A percentile compares a stretch with the other conserved stretches of the same genome.
phyloP scores from a whole-genome alignment of 1,284 basidiomycete genomes.

The Phlebopus sp. region DNA sequence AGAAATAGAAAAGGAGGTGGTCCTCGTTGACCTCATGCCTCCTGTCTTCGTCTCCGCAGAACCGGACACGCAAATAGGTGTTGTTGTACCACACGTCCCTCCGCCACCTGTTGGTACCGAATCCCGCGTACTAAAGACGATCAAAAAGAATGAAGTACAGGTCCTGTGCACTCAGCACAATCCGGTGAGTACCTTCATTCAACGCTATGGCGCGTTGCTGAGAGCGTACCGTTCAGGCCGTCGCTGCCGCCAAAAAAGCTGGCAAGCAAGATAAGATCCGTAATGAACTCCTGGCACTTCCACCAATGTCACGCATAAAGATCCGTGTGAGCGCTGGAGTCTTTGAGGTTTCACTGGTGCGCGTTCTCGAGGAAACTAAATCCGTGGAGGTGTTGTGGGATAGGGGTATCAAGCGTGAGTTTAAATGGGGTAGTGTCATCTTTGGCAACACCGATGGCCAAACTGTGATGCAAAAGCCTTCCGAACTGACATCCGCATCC shows the following conservation, averaged over 20 bases:
- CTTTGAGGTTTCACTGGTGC: slow-evolving; percentile 74
- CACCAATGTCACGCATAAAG: slow-evolving; percentile 71
- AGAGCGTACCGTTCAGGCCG: slow-evolving; percentile 41
- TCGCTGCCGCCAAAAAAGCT: slow-evolving; percentile 70
- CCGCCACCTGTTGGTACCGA: slow-evolving; percentile 12
- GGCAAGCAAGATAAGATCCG: slow-evolving; percentile 66
- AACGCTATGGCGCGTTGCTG: background rate
- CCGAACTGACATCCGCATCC: slow-evolving; percentile 42
- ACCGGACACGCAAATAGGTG: slow-evolving; percentile 10
- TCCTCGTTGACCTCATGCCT: slow-evolving; percentile 45
- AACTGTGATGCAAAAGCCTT: slow-evolving; percentile 62
- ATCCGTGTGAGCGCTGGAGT: slow-evolving; percentile 75
- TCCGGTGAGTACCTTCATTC: slow-evolving; percentile 53
- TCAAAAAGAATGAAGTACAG: slow-evolving; percentile 71
- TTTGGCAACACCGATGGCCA: slow-evolving; percentile 59
- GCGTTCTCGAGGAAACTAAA: slow-evolving; percentile 63
- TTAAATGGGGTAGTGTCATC: slow-evolving; percentile 77
- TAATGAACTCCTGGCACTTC: slow-evolving; percentile 64
- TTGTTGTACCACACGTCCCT: slow-evolving; percentile 7
- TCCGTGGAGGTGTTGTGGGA: slow-evolving; percentile 83
- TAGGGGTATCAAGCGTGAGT: slow-evolving; percentile 62
- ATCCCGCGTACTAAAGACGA: slow-evolving; percentile 54
- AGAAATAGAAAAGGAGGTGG: slow-evolving; percentile 76
- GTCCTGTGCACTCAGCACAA: slow-evolving; percentile 81
- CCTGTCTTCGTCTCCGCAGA: slow-evolving; percentile 17